Percentiles rank a stretch among this genome's conserved stretches.
Evolutionary conservation across 2,329 filamentous ascomycete species (phyloP).

Genomic region (Magnaporthiopsis rhizophila): DNA sequence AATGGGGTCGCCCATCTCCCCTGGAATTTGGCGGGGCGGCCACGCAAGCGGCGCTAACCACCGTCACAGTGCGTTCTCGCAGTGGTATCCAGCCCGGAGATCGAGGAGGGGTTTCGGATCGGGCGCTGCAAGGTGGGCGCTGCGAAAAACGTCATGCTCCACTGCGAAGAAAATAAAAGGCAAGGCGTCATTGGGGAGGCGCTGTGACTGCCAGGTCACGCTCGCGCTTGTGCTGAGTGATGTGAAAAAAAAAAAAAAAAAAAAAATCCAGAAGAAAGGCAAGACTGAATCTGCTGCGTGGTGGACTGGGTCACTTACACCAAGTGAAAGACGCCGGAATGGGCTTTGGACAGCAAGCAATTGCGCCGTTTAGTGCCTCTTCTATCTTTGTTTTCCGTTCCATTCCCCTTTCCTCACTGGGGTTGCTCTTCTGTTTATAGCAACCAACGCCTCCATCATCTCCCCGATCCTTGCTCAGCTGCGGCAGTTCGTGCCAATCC

Average conservation of each 20-base stretch:
- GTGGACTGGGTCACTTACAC: background rate
- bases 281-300: too few species aligned
- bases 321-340: background rate
- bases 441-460: background rate
- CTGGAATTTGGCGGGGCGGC: background rate
- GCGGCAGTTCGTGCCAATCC: background rate
- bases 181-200: background rate
- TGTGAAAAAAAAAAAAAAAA: background rate
- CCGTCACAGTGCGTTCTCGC: background rate
- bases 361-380: background rate
- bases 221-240: background rate
- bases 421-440: background rate
- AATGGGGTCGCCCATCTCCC: background rate
- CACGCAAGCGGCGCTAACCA: background rate
- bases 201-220: background rate
- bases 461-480: background rate
- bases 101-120: too few species aligned
- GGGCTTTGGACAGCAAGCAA: background rate
- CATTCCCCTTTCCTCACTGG: too few species aligned
- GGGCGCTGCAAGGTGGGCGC: too few species aligned
- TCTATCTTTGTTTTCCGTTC: background rate
- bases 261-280: too few species aligned
- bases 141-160: slow-evolving; percentile 1
- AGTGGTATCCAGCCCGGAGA: too few species aligned
- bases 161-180: background rate